Base-by-base conservation (phyloP, 1,284 basidiomycete genomes). In the Peniophora sp. region DNA sequence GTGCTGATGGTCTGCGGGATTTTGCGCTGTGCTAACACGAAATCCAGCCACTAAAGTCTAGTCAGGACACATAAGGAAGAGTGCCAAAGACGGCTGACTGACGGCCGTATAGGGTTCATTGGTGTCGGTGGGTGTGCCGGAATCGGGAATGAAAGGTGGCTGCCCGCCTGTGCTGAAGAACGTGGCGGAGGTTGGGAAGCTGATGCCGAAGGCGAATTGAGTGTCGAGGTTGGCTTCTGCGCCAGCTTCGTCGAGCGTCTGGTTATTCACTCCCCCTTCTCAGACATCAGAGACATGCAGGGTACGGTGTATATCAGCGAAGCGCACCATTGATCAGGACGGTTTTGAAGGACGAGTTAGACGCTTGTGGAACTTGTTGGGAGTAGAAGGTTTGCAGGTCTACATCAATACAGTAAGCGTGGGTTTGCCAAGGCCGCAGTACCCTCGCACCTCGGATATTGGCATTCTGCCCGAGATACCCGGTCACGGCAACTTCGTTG, bases 161-260 rank as follows among this genome's bases (percentile, higher is more conserved):
- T 62, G 63, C 18, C 78, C 82, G 39, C 65, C 78, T 15, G 81
- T 85, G 9, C 82, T 78, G 62, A 66, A 87, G 61, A 80, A 83
- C 11, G 70, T 80, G 6, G 66, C 73, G 51, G 66, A 72, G 27
- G 69, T 72, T 18, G 68, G 67, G 54, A 72, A 73, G 1, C 80
- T 70, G 23, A 86, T 53, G 20, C 84, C 85, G 55, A 78, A 82
- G 1, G 74, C 83, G 67, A 76, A 85, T 62, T 83, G 85, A 5
- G 70, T 74, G 62, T 87, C 89, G 53, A 92, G 65, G 58, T 88
- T 75, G 12, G 87, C 88, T 64, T 92, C 88, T 3, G 59, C 62
- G 1, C 85, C 86, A 11, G 85, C 78, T 17, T 68, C 66, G 0
- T 63, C 60, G 15, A 68, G 54, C 34, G 60, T 78, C 63, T 92